Base-by-base conservation (phyloP, 345 rosid species). In the Anastatica hierochuntica region DNA sequence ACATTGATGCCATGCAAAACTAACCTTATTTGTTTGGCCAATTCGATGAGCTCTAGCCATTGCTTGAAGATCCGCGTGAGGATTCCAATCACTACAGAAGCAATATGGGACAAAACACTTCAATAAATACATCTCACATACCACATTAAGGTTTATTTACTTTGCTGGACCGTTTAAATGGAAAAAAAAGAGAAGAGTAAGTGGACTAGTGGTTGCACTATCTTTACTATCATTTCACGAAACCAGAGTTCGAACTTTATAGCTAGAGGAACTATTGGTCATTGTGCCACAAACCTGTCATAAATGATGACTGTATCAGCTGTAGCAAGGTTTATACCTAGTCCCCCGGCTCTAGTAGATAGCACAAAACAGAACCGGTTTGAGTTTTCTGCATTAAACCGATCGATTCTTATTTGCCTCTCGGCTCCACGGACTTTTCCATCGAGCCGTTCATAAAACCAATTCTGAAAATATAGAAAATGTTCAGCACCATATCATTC, bases 1-100 rank as follows among this genome's bases (percentile, higher is more conserved):
- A n/a, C 45, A 38, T 36, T 40, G 16, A 35, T 14, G 13, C 44
- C 39, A 42, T 43, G 36, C 54, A 19, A 58, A 58, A 12, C 43
- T 34, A 42, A 90, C 97, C 84, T 86, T 86, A 70, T 80, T 80
- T 33, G 79, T 82, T 64, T 90, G 94, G 53, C 95, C 95, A 31
- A 86, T 94, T 49, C 97, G 84, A 80, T 90, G 94, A 45, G 94
- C 95, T 67, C 95, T 82, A 58, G 97, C 97, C 94, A 90, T 90
- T 43, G 97, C 95, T 71, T 86, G 97, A 43, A 90, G 82, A 80
- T 90, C 95, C 47, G 86, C 94, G 74, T 90, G 94, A 24, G 97
- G 97, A 74, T 90, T 90, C 97, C 97, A 90, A 56, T 90, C 97
- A 59, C 97, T 90, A 53, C 56, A 59, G 8, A 72, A 49, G 41